Evolutionary conservation across 2,329 filamentous ascomycete species (phyloP).

Genomic region (Cryphonectria nitschkei): DNA sequence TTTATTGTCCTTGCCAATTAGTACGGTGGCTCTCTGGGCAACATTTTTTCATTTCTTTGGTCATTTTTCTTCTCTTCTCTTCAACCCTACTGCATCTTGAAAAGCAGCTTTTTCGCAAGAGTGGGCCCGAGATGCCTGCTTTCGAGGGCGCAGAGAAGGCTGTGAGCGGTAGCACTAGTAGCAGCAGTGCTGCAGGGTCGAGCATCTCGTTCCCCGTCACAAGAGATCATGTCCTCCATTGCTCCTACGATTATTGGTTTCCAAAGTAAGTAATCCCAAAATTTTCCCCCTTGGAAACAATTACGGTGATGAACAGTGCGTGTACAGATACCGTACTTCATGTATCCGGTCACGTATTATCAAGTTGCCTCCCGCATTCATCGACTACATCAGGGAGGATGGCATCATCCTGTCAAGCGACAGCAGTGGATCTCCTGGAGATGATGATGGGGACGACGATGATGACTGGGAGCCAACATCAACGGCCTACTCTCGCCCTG

Average conservation of each 20-base stretch:
- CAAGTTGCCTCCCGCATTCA: constrained; percentile 72
- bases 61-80: not conserved
- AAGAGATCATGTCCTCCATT: constrained; percentile 87
- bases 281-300: not conserved
- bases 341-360: constrained; percentile 88
- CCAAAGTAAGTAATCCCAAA: constrained; percentile 58
- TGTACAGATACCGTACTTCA: constrained; percentile 69
- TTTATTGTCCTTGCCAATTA: not conserved
- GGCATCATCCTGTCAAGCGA: constrained; percentile 86
- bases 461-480: constrained; percentile 56
- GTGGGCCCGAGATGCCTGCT: constrained; percentile 38
- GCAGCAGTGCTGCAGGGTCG: constrained; percentile 28
- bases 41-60: not conserved
- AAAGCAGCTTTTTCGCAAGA: not conserved
- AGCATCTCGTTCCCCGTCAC: constrained; percentile 77
- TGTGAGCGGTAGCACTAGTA: constrained; percentile 30
- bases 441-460: constrained; percentile 45
- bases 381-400: constrained; percentile 87
- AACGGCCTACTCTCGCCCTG: constrained; percentile 35
- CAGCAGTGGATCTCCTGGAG: constrained; percentile 43
- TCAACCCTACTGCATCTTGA: no score
- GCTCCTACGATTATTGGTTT: constrained; percentile 93
- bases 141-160: constrained; percentile 31
- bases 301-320: constrained; percentile 25
- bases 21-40: not conserved